A percentile compares a stretch with the other conserved stretches of the same genome.
phyloP scores from a whole-genome alignment of 2,329 filamentous ascomycete species.

The Epichloe scottii region DNA sequence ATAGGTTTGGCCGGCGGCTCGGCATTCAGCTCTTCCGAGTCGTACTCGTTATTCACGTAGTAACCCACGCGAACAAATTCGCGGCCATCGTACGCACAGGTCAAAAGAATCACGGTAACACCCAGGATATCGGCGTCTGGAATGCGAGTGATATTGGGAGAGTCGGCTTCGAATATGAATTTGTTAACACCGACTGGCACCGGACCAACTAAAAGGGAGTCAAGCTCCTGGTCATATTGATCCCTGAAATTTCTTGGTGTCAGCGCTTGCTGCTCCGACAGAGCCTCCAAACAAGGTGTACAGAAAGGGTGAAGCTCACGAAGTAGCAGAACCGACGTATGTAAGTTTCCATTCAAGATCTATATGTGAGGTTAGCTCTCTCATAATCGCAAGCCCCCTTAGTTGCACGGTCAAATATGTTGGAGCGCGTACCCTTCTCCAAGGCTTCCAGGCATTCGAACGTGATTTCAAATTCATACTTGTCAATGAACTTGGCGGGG shows the following conservation, averaged over 20 bases:
- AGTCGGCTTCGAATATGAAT: slow-evolving; percentile 92
- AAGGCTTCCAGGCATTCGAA: slow-evolving; percentile 94
- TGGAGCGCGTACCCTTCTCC: slow-evolving; percentile 58
- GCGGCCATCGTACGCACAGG: slow-evolving; percentile 88
- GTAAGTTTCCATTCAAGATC: slow-evolving; percentile 99
- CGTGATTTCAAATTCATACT: slow-evolving; percentile 96
- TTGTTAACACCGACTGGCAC: slow-evolving; percentile 97
- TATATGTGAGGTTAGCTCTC: slow-evolving; percentile 22
- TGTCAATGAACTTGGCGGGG: slow-evolving; percentile 81
- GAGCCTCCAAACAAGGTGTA: slow-evolving; percentile 7
- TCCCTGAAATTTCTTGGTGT: slow-evolving; percentile 43
- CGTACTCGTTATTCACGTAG: slow-evolving; percentile 99
- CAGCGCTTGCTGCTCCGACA: background rate
- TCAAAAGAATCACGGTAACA: slow-evolving; percentile 92
- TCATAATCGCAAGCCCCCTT: background rate
- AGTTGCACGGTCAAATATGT: background rate
- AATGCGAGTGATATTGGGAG: slow-evolving; percentile 81
- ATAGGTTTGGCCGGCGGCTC: slow-evolving; percentile 88
- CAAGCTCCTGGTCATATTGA: slow-evolving; percentile 96
- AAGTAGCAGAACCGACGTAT: slow-evolving; percentile 96
- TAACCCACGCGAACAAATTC: slow-evolving; percentile 98
- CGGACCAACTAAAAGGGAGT: slow-evolving; percentile 91
- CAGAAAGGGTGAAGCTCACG: slow-evolving; percentile 44
- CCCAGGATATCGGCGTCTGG: slow-evolving; percentile 91
- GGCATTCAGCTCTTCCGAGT: slow-evolving; percentile 74